A percentile compares a stretch with the other conserved stretches of the same genome.
phyloP scores from a whole-genome alignment of 1,284 basidiomycete genomes.

The Trichosporon faecale region DNA sequence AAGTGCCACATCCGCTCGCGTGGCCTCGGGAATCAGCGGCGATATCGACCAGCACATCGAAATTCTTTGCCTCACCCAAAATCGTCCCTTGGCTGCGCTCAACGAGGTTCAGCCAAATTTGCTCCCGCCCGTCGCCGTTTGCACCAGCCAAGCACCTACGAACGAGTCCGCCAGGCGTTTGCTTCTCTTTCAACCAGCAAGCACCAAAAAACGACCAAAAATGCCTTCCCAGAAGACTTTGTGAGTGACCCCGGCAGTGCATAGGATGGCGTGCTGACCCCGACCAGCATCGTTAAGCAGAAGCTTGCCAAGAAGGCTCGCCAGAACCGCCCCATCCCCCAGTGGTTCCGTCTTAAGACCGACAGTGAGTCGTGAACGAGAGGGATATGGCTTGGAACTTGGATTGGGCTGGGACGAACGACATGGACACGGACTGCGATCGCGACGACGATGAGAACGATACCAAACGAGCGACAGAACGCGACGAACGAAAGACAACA shows the following conservation, averaged over 20 bases:
- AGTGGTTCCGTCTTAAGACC: constrained; percentile 97
- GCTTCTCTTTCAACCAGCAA: constrained; percentile 12
- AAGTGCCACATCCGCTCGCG: not conserved
- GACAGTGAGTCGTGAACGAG: constrained; percentile 58
- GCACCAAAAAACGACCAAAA: constrained; percentile 11
- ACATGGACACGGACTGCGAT: not conserved
- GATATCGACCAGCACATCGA: not conserved
- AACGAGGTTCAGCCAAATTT: not conserved
- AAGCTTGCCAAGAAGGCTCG: constrained; percentile 92
- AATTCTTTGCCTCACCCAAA: not conserved
- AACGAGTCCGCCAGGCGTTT: not conserved
- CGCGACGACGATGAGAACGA: not conserved
- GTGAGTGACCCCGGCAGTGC: not conserved
- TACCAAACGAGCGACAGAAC: not conserved
- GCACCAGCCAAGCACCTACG: not conserved
- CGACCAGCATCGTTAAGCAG: constrained; percentile 59
- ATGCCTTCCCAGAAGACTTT: constrained; percentile 11
- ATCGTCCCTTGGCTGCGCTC: not conserved
- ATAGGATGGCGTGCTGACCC: constrained; percentile 55
- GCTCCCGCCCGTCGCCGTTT: not conserved
- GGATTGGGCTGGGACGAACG: not conserved
- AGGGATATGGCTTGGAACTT: not conserved
- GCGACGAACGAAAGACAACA: not conserved
- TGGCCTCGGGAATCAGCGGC: not conserved
- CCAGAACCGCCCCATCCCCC: constrained; percentile 96